Percentiles rank a stretch among this genome's conserved stretches.
phyloP scores from a whole-genome alignment of 2,329 filamentous ascomycete species.

The Graphium sp. region DNA sequence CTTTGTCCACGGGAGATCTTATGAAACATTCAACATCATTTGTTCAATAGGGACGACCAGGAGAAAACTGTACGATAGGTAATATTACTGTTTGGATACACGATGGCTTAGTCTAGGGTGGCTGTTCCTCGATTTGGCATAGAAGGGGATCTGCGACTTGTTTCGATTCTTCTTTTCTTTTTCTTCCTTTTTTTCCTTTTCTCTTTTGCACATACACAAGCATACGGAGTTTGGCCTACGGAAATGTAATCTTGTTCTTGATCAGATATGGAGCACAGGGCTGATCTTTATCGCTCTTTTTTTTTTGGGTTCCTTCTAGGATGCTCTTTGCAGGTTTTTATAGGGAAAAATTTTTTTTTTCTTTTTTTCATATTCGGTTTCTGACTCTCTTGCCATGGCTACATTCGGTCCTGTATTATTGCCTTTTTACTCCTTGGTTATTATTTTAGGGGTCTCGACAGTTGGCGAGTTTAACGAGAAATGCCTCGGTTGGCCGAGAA shows the following conservation, averaged over 20 bases:
- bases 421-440: too few relatives aligned
- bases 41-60: too few relatives aligned
- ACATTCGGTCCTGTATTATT: background rate
- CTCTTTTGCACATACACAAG: slow-evolving; percentile 1
- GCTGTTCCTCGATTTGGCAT: too few relatives aligned
- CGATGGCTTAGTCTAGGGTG: too few relatives aligned
- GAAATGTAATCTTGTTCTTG: background rate
- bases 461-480: too few relatives aligned
- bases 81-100: too few relatives aligned
- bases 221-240: background rate
- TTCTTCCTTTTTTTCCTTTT: slow-evolving; percentile 1
- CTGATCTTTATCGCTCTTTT: background rate
- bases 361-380: background rate
- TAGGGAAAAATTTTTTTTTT: background rate
- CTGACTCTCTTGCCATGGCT: background rate
- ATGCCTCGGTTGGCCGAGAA: too few relatives aligned
- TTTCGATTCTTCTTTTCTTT: slow-evolving; percentile 2
- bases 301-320: too few relatives aligned
- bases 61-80: too few relatives aligned
- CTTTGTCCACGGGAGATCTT: background rate
- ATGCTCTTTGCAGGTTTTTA: too few relatives aligned
- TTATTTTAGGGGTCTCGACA: too few relatives aligned
- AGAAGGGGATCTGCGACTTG: too few relatives aligned
- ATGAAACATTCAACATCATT: background rate
- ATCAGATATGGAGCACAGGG: background rate